Evolutionary conservation across 257 asterid species (phyloP).

Genomic region (Scutellaria baicalensis): DNA sequence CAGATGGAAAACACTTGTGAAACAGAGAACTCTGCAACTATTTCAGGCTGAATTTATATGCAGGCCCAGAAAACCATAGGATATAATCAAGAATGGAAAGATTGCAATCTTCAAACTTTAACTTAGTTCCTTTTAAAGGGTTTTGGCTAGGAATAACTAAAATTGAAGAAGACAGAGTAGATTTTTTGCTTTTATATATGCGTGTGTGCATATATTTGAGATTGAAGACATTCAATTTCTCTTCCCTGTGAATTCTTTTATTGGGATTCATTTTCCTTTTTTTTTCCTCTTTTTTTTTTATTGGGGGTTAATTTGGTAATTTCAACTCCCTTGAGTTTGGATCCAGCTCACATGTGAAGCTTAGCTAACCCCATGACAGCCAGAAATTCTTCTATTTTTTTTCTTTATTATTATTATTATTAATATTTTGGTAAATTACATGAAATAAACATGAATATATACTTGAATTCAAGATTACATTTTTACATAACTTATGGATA

Average conservation of each 20-base stretch:
- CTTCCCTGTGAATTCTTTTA: neutral
- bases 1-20: conserved; percentile 8
- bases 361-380: conserved; percentile 50
- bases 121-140: neutral
- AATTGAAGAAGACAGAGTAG: neutral
- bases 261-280: conserved; percentile 4
- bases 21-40: neutral
- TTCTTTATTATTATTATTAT: neutral
- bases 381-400: neutral
- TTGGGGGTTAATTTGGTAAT: conserved; percentile 1
- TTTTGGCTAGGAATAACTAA: neutral
- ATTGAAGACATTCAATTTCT: conserved; percentile 9
- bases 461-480: neutral
- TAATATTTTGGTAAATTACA: neutral
- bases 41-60: conserved; percentile 8
- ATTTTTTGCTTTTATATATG: conserved; percentile 9
- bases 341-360: conserved; percentile 56
- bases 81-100: neutral
- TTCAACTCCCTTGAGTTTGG: conserved; percentile 43
- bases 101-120: conserved; percentile 5
- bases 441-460: no score
- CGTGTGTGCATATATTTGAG: neutral
- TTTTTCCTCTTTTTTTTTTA: neutral
- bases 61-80: conserved; percentile 10
- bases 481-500: no score